A percentile compares a stretch with the other conserved stretches of the same genome.
These are phyloP conservation scores for Candida caryicola DNA, from an alignment of 805 yeast genomes.

Conservation along the genomic window DNA sequence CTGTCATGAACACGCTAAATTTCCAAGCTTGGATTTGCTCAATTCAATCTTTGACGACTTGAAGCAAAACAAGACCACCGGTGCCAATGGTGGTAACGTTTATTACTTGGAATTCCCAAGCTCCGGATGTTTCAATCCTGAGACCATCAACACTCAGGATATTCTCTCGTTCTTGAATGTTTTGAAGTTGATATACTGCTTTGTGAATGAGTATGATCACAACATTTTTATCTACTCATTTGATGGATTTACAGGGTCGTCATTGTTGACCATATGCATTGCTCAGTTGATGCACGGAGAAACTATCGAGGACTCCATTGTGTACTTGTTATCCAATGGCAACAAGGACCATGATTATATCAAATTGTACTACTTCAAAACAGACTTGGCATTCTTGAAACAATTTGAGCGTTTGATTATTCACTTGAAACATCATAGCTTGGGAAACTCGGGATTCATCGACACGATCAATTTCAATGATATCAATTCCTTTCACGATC, in stretches of 20 bases:
- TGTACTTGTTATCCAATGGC: constrained; percentile 14
- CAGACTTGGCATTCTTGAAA: constrained; percentile 28
- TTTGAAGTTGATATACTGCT: constrained; percentile 24
- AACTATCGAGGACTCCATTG: constrained; percentile 25
- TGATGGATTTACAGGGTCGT: constrained; percentile 40
- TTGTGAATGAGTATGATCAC: constrained; percentile 15
- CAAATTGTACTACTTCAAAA: constrained; percentile 29
- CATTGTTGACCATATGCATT: constrained; percentile 19
- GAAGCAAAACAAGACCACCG: background rate
- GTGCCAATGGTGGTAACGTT: constrained; percentile 7
- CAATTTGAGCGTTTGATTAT: constrained; percentile 29
- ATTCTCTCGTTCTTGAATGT: constrained; percentile 27
- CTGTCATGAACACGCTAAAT: constrained; percentile 19
- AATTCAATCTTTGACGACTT: constrained; percentile 10
- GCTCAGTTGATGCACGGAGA: constrained; percentile 15
- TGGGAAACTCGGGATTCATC: constrained; percentile 1
- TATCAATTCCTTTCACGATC: constrained; percentile 8
- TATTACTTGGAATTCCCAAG: constrained; percentile 35
- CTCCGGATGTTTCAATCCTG: constrained; percentile 22
- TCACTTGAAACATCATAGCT: constrained; percentile 18
- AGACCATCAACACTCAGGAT: constrained; percentile 22
- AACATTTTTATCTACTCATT: constrained; percentile 31
- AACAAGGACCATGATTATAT: constrained; percentile 8
- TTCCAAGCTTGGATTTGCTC: constrained; percentile 15
- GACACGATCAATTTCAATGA: constrained; percentile 5